A percentile compares a stretch with the other conserved stretches of the same genome.
phyloP scores from a whole-genome alignment of 345 rosid genomes.

The Moringa oleifera region DNA sequence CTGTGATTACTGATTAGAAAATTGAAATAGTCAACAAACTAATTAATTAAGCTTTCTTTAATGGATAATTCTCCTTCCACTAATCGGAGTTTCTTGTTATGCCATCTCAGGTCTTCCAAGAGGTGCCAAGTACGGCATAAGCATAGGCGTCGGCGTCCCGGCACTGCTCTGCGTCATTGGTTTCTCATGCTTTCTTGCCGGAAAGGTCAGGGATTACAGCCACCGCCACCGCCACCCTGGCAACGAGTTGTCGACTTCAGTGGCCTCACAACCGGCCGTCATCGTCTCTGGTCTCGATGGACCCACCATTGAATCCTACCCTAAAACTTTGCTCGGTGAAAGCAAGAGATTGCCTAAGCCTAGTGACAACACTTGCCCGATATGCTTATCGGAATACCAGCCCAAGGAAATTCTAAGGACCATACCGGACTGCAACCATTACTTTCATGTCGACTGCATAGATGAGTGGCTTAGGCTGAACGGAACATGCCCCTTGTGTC shows the following conservation, averaged over 20 bases:
- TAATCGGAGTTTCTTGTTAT: no score
- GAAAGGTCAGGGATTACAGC: constrained; percentile 10
- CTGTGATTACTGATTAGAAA: no score
- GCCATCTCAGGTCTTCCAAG: constrained; percentile 35
- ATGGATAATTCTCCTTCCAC: no score
- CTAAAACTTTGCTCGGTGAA: constrained; percentile 42
- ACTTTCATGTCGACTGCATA: constrained; percentile 49
- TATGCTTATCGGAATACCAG: constrained; percentile 51
- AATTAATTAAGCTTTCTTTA: no score
- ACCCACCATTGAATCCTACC: constrained; percentile 45
- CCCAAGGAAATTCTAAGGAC: constrained; percentile 45
- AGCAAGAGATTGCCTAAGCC: constrained; percentile 50
- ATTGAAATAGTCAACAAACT: no score
- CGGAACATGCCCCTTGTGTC: constrained; percentile 53
- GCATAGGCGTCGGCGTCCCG: constrained; percentile 46
- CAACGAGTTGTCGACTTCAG: constrained; percentile 1
- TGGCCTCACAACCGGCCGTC: not conserved
- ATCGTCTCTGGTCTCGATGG: constrained; percentile 30
- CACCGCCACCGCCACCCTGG: not conserved
- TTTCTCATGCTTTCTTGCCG: constrained; percentile 15
- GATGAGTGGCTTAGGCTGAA: constrained; percentile 62
- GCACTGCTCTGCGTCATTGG: constrained; percentile 39
- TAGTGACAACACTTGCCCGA: constrained; percentile 40
- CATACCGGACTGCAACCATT: constrained; percentile 60
- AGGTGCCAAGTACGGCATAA: constrained; percentile 40